Evolutionary conservation across 2,329 filamentous ascomycete genomes (phyloP), one percentile per base, ranked within the genome.

Genomic region (Paecilomyces sp.): DNA sequence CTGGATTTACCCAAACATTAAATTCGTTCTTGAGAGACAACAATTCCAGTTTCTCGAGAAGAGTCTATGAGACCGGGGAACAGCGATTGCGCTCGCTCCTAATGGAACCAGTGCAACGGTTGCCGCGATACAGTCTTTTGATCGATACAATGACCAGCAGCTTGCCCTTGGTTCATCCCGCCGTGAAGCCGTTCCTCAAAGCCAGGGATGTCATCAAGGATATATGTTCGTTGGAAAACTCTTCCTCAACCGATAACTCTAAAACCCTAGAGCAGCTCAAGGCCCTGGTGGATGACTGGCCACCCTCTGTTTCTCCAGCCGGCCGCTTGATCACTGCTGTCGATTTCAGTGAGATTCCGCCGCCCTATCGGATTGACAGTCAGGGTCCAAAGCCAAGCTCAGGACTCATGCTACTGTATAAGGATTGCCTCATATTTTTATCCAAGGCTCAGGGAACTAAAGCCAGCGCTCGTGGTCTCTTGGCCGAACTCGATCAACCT

Each of bases 71-170:
- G 64, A 89, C 89, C 2, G 93, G 94, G 58, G 94, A 97, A 73
- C 94, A 99, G 76, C 85, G 87, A 60, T 83, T 97, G 58, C 92
- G 91, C 55, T 97, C 94, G 3, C 84, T 94, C 63, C 83, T 99
- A 58, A 99, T 99, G 72, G 94, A 99, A 75, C 94, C 94, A 2
- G 92, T 99, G 0, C 94, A 99, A 74, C 85, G 94, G 57, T 82
- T 99, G 57, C 94, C 94, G 28, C 88, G 94, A 28, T 99, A 99
- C 77, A 97, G 91, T 69, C 81, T 99, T 36, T 88, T 97, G 70
- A 97, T 99, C 67, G 94, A 99, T 77, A 92, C 95, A 69, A 97
- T 99, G 70, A 85, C 94, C 55, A 87, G 88, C 65, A 92, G 89
- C 62, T 83, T 97, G 18, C 92, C 93, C 3, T 85, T 92, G 56